These are phyloP conservation scores for Blepharisma japonicum DNA, from an alignment of 73 alveolate species.

Conservation along the genomic window DNA sequence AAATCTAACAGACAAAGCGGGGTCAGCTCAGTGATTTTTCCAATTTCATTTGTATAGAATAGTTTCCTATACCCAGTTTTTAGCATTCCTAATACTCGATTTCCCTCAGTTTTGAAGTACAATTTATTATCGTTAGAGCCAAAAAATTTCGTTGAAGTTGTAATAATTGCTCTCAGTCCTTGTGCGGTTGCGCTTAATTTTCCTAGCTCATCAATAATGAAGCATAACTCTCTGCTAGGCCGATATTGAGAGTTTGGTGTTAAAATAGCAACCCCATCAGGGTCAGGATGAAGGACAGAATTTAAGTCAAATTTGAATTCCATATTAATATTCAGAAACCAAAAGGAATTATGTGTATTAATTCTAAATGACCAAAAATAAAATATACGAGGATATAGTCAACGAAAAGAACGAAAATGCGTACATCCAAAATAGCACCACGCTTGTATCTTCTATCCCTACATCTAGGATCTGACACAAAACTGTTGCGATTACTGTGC, in stretches of 20 bases:
- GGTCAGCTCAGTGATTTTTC: slow-evolving; percentile 71
- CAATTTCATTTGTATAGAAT: slow-evolving; percentile 73
- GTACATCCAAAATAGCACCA: no score
- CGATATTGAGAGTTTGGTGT: neutral
- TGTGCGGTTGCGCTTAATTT: slow-evolving; percentile 61
- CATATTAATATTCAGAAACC: slow-evolving; percentile 10
- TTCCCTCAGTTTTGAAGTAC: slow-evolving; percentile 14
- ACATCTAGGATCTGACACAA: no score
- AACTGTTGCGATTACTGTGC: no score
- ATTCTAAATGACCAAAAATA: no score
- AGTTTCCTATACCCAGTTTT: slow-evolving; percentile 86
- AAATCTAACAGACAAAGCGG: slow-evolving; percentile 95
- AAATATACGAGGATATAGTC: no score
- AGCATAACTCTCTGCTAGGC: slow-evolving; percentile 22
- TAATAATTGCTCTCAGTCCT: slow-evolving; percentile 53
- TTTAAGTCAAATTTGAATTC: slow-evolving; percentile 41
- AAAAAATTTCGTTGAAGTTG: slow-evolving; percentile 48
- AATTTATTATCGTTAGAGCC: slow-evolving; percentile 30
- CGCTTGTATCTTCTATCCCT: no score
- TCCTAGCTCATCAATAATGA: slow-evolving; percentile 53
- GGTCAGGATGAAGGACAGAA: slow-evolving; percentile 7
- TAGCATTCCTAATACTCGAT: slow-evolving; percentile 63
- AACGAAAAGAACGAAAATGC: no score
- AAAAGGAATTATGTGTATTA: no score
- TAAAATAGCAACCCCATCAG: slow-evolving; percentile 28